These are phyloP conservation scores for Cronartium quercuum DNA, from an alignment of 1,284 basidiomycete species.

Conservation along the genomic window DNA sequence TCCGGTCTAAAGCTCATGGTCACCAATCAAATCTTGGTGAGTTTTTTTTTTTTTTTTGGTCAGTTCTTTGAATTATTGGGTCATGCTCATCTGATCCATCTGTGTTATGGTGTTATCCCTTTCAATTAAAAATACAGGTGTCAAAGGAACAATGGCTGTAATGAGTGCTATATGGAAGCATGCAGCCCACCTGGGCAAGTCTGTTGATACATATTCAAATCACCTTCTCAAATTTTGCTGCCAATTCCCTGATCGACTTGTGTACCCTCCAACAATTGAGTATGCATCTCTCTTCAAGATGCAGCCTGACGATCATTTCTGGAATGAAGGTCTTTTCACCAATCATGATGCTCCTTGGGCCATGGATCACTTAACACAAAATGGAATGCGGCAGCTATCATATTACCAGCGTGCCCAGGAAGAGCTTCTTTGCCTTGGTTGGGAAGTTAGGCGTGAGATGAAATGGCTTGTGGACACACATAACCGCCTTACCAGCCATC, in stretches of 20 bases:
- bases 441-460: slow-evolving; percentile 8
- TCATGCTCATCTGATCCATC: neutral
- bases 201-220: neutral
- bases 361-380: neutral
- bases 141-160: neutral
- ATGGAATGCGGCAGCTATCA: neutral
- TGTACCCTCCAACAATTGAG: neutral
- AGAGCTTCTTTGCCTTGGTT: neutral
- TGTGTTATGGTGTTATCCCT: neutral
- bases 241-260: neutral
- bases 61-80: neutral
- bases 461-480: neutral
- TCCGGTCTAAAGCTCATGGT: neutral
- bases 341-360: slow-evolving; percentile 5
- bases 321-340: slow-evolving; percentile 7
- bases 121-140: neutral
- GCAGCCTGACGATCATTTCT: neutral
- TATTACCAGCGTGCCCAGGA: neutral
- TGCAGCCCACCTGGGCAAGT: neutral
- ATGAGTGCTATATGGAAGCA: neutral
- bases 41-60: neutral
- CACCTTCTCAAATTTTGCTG: neutral
- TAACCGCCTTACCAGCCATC: neutral
- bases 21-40: neutral
- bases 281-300: neutral